Evolutionary conservation across 2,329 filamentous ascomycete genomes (phyloP).

Genomic region (Ceratocystis cubensis): DNA sequence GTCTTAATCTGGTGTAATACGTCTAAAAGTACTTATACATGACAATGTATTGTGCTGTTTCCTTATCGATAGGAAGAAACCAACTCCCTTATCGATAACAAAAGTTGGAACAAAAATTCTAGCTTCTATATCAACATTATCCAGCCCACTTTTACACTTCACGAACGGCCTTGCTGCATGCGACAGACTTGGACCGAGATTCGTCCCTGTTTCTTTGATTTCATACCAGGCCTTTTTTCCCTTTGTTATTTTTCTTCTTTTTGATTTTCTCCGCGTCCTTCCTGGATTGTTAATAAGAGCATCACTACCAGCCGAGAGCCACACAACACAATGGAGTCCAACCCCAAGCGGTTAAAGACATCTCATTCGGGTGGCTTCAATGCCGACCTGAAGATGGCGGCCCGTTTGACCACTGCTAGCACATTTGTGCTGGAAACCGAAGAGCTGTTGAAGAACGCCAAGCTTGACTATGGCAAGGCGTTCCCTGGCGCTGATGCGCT

Average conservation of each 20-base stretch:
- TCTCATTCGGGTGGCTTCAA: slow-evolving; percentile 32
- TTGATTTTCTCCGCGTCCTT: background rate
- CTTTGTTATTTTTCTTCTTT: background rate
- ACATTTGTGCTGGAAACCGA: slow-evolving; percentile 48
- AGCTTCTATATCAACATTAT: background rate
- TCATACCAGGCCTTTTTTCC: background rate
- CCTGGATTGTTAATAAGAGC: too few relatives aligned
- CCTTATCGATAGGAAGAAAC: slow-evolving; percentile 12
- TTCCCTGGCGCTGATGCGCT: slow-evolving; percentile 38
- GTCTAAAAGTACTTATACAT: slow-evolving; percentile 4
- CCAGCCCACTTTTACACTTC: background rate
- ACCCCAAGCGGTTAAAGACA: slow-evolving; percentile 39
- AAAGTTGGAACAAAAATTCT: slow-evolving; percentile 19
- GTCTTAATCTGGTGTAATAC: background rate
- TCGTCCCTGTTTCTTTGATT: background rate
- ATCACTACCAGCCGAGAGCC: background rate
- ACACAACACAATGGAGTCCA: slow-evolving; percentile 33
- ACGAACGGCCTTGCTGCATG: background rate
- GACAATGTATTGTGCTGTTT: background rate
- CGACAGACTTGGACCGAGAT: background rate
- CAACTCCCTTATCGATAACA: slow-evolving; percentile 19
- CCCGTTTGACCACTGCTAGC: slow-evolving; percentile 36
- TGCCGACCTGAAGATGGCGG: slow-evolving; percentile 32
- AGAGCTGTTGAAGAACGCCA: slow-evolving; percentile 44
- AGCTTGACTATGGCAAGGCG: slow-evolving; percentile 38